Percentiles rank a stretch among this genome's conserved stretches.
These are phyloP conservation scores for Verticillium nonalfalfae DNA, from an alignment of 2,329 filamentous ascomycete species.

Conservation along the genomic window DNA sequence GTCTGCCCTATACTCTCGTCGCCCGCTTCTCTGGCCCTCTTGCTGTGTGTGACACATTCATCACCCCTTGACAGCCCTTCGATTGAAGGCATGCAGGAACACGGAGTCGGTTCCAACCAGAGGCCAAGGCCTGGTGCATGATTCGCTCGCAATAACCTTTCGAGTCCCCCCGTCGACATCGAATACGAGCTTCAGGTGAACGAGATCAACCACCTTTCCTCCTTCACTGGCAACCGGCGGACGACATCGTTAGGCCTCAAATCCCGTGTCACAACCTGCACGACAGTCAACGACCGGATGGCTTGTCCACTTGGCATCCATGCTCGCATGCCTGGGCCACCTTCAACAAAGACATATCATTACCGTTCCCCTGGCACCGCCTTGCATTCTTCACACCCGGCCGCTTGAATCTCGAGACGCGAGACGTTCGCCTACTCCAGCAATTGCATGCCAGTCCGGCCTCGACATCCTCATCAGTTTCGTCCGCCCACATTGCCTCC, in stretches of 20 bases:
- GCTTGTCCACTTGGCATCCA: neutral
- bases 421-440: neutral
- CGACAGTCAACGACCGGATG: neutral
- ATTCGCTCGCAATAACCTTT: neutral
- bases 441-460: neutral
- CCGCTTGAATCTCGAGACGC: neutral
- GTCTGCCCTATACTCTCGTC: neutral
- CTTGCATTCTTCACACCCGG: neutral
- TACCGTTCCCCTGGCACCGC: neutral
- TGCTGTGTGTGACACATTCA: neutral
- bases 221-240: neutral
- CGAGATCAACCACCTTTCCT: neutral
- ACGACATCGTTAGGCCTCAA: neutral
- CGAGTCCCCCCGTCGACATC: neutral
- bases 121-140: neutral
- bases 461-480: neutral
- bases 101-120: neutral
- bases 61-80: neutral
- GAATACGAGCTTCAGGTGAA: constrained; percentile 1
- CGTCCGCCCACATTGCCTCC: neutral
- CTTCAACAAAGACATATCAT: neutral
- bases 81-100: neutral
- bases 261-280: neutral
- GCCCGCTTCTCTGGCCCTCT: neutral
- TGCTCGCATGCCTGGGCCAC: neutral